Evolutionary conservation across 805 yeast genomes (phyloP).

Genomic region (Komagataella pastoris): DNA sequence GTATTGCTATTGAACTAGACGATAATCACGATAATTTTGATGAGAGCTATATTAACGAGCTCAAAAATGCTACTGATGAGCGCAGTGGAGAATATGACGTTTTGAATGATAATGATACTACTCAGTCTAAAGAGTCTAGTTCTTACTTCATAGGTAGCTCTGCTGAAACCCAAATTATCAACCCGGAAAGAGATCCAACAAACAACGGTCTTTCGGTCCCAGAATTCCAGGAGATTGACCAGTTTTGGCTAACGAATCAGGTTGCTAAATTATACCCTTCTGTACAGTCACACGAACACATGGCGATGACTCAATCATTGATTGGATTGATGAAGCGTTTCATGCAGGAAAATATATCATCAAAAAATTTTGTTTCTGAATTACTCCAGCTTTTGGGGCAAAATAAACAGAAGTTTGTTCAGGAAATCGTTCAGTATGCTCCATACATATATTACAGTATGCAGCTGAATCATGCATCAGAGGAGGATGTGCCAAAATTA

Average conservation of each 20-base stretch:
- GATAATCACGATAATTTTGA: conserved; percentile 15
- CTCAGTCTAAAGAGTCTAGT: conserved; percentile 7
- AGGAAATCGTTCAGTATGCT: neutral
- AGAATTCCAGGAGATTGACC: neutral
- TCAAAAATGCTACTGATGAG: conserved; percentile 9
- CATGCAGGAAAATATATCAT: neutral
- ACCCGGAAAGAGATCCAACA: neutral
- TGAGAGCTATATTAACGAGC: conserved; percentile 11
- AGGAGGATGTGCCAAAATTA: neutral
- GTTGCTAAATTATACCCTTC: neutral
- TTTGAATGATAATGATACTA: conserved; percentile 9
- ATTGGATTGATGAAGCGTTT: neutral
- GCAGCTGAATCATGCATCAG: neutral
- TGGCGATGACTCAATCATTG: neutral
- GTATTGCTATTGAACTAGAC: conserved; percentile 28
- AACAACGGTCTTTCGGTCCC: neutral
- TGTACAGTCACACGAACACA: neutral
- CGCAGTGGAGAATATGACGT: conserved; percentile 15
- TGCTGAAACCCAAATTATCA: conserved; percentile 2
- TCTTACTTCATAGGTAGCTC: neutral
- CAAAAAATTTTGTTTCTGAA: neutral
- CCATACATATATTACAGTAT: neutral
- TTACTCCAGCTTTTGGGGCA: neutral
- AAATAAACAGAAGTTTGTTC: neutral
- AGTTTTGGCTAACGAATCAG: neutral